Evolutionary conservation across 768 basidiomycete species (phyloP), one percentile per base, ranked within the genome.

Genomic region (Hysterangium stoloniferum): DNA sequence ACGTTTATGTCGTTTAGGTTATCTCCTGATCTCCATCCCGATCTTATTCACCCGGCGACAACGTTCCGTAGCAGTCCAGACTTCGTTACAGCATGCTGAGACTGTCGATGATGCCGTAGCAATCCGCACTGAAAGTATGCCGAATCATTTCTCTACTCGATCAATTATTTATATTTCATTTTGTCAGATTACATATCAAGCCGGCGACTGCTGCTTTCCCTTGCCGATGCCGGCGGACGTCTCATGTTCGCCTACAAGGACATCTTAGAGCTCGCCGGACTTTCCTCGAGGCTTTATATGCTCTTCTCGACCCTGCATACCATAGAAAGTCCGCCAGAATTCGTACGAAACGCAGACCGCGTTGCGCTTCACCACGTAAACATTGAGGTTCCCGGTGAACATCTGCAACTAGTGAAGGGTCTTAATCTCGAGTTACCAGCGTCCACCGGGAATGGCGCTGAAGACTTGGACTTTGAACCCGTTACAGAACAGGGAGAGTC

Each of bases 231-330:
- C 0, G 95, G 95, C 13, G 92, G 93, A 0, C 76, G 95, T 29
- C 69, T 97, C 40, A 97, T 98, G 94, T 94, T 92, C 62, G 91
- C 91, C 0, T 92, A 94, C 63, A 98, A 96, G 62, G 95, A 97
- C 59, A 70, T 97, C 5, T 79, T 96, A 20, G 91, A 95, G 63
- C 78, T 97, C n/a, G 91, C 92, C 4, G 95, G 95, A 8, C 79
- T 94, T 51, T 96, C 95, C 2, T 84, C 84, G 25, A 80, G 95
- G 38, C 73, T 98, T 11, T 96, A 94, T 69, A 82, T 82, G 15
- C 78, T 98, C 11, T 68, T 96, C 20, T 87, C 93, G 6, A 86
- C 88, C 1, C 70, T 95, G 4, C 88, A 95, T 67, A 77, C 81
- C 58, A 75, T 94, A 22, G 72, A 75, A 1, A 66, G 8, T 68